Conservation (phyloP, 495 filamentous ascomycete species). For the Apodospora peruviana region DNA sequence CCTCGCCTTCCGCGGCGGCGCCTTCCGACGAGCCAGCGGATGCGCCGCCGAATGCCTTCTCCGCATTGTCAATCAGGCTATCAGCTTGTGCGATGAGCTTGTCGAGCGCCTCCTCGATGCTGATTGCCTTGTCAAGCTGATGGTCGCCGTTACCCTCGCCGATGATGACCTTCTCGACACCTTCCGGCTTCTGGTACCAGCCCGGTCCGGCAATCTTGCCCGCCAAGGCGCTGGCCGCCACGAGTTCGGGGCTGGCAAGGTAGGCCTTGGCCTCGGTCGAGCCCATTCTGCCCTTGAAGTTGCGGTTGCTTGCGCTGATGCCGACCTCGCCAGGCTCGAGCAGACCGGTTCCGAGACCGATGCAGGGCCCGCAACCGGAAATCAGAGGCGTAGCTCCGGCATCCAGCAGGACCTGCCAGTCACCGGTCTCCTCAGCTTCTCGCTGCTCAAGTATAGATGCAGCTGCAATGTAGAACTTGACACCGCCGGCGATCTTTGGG, state of each 20-base stretch:
- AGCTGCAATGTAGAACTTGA: conserved; percentile 88
- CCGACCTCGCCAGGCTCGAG: conserved; percentile 82
- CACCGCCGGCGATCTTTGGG: conserved; percentile 71
- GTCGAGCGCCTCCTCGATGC: conserved; percentile 61
- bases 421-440: conserved; percentile 71
- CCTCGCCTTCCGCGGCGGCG: conserved; percentile 17
- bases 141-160: conserved; percentile 65
- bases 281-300: conserved; percentile 94
- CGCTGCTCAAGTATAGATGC: conserved; percentile 78
- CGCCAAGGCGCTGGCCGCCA: conserved; percentile 78
- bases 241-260: conserved; percentile 83
- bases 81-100: conserved; percentile 64
- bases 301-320: conserved; percentile 84
- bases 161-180: conserved; percentile 58
- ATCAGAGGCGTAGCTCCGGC: conserved; percentile 74
- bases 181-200: conserved; percentile 67
- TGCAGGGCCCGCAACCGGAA: conserved; percentile 83
- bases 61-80: conserved; percentile 48
- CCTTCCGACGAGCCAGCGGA: conserved; percentile 8
- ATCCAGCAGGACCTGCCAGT: conserved; percentile 80
- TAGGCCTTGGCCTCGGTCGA: conserved; percentile 78
- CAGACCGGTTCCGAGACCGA: conserved; percentile 80
- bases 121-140: conserved; percentile 56
- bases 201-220: conserved; percentile 78
- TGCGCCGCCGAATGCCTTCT: conserved; percentile 20